Evolutionary conservation across 345 rosid genomes (phyloP), one percentile per base, ranked within the genome.

Genomic region (Sonneratia caseolaris): DNA sequence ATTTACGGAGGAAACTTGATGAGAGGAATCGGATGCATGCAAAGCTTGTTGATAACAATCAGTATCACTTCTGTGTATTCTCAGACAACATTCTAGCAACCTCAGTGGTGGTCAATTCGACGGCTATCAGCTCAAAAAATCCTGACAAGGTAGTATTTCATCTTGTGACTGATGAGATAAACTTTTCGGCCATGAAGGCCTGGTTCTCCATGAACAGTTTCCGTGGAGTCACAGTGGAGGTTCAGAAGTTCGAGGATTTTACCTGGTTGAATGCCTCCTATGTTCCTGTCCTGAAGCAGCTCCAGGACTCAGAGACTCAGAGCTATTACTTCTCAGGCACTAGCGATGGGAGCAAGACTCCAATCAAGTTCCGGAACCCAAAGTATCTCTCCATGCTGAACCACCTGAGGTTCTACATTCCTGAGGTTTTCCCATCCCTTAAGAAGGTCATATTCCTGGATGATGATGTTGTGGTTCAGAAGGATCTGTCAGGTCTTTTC

Each of bases 271-370:
- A 92, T 82, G 98, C 93, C 73, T 87, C 95, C 66, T 92, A 90
- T 77, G 98, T 90, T 69, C 98, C 98, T 0, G 98, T 92, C 76
- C 90, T 92, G 36, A 92, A 90, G 86, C 98, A 92, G 83, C 89
- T 92, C 14, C 98, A 92, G 77, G 98, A 92, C 79, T 87, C 94
- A 1, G 94, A 88, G 62, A 92, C 98, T 16, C 91, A 92, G 77
- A 90, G 84, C 81, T 92, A 92, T 76, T 92, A 92, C 73, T 92
- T 92, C 82, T 92, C 98, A 1, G 94, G 98, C 49, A 85, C 83
- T 70, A 86, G 65, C 37, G 92, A 84, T 48, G 82, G 79, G 45
- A 84, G 88, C 0, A 80, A 79, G 78, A 92, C 98, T 27, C 98
- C 98, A 53, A 89, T 90, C 79, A 92, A 92, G 82, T 90, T 90